Evolutionary conservation across 2,329 filamentous ascomycete genomes (phyloP), one percentile per base, ranked within the genome.

Genomic region (Colletotrichum plurivorum): DNA sequence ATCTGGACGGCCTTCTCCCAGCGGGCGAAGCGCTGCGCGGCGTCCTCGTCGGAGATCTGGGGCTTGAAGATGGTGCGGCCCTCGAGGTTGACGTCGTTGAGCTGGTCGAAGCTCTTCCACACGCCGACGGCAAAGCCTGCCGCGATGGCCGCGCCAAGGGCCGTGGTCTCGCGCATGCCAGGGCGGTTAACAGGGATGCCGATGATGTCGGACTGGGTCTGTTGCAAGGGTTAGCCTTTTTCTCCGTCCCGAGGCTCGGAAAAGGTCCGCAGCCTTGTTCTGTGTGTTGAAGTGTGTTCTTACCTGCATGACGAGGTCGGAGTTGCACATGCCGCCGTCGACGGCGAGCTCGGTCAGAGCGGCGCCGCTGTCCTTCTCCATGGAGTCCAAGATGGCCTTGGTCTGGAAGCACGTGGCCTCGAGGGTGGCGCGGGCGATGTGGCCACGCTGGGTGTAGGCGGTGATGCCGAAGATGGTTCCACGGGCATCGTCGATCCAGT

Each of bases 361-460:
- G 75, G 93, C 89, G n/a, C 92, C 92, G 67, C 89, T 92, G 81
- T 95, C 93, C 78, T 92, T 91, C 77, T 91, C 91, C 92, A 95
- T 95, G 60, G 93, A 91, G 75, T 93, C 89, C 31, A 95, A 86
- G 71, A 95, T 94, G 22, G 93, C 93, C 78, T 93, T 94, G 61
- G 93, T 95, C 80, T 95, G 93, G 83, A 93, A 94, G 80, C 93
- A 94, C 25, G 92, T 93, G 10, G 93, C 93, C 81, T 95, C 93
- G 63, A 95, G 87, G 0, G 93, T 95, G 27, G 93, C 93, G 58
- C 93, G 88, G 31, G 93, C 93, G 74, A 95, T 92, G 78, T 95
- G 93, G 6, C 92, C 92, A 43, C 88, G 88, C 78, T 93, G 86
- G 0, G 93, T 95, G 80, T 93, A 92, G 70, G 93, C 90, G 0